These are phyloP conservation scores for Kalanchoe fedtschenkoi DNA, from an alignment of 164 flowering plant species.

Conservation along the genomic window DNA sequence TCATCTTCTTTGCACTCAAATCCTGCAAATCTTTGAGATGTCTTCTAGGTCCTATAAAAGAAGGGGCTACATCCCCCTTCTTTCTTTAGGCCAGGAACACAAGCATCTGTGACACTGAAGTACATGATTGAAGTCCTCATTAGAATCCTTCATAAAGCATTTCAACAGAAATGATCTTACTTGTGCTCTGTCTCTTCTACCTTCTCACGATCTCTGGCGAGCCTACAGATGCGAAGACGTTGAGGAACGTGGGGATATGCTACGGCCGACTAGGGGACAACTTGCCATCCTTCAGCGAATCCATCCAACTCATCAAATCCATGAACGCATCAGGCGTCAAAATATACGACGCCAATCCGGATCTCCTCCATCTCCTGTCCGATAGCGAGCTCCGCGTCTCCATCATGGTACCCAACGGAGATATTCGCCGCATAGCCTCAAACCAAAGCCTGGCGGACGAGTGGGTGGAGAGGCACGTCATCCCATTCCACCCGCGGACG, in stretches of 20 bases:
- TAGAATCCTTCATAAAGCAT: not conserved
- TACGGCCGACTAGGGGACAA: conserved; percentile 30
- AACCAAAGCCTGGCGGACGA: conserved; percentile 19
- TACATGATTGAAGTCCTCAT: not conserved
- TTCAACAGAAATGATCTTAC: not conserved
- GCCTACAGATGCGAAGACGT: not conserved
- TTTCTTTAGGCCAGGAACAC: not conserved
- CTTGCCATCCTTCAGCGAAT: conserved; percentile 22
- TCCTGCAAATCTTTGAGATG: not conserved
- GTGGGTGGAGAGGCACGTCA: conserved; percentile 27
- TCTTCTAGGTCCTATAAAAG: not conserved
- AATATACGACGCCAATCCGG: conserved; percentile 27
- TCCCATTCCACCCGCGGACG: conserved; percentile 25
- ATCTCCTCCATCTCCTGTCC: conserved; percentile 18
- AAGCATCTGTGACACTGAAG: not conserved
- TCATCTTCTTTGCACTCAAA: conserved; percentile 3
- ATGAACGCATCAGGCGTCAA: conserved; percentile 22
- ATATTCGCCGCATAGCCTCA: conserved; percentile 15
- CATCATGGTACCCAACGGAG: conserved; percentile 27
- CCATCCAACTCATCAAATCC: conserved; percentile 17
- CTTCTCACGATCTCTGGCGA: not conserved
- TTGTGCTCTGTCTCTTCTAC: not conserved
- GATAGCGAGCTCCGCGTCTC: conserved; percentile 22
- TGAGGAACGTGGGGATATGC: conserved; percentile 22
- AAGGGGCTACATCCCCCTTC: not conserved